These are phyloP conservation scores for Leccinum sublutescens DNA, from an alignment of 768 basidiomycete genomes.

Conservation along the genomic window DNA sequence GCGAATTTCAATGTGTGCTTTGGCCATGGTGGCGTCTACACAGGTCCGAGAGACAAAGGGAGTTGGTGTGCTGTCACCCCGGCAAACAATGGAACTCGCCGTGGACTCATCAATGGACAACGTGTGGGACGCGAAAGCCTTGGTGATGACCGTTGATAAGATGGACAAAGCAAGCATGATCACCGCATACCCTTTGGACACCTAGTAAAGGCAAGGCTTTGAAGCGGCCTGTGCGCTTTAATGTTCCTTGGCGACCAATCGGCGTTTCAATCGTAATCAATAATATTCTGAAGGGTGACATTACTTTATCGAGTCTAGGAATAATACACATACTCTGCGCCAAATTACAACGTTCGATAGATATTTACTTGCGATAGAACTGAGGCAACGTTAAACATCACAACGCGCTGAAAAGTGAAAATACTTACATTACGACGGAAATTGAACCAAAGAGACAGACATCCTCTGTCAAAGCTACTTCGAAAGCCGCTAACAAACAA, in stretches of 20 bases:
- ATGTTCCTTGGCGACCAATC: constrained; percentile 10
- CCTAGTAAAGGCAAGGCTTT: constrained; percentile 16
- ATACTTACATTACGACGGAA: constrained; percentile 86
- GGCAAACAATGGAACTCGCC: constrained; percentile 13
- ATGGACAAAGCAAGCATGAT: constrained; percentile 23
- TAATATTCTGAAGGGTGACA: constrained; percentile 9
- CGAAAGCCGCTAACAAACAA: constrained; percentile 74
- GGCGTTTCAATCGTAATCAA: constrained; percentile 13
- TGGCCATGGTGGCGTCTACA: constrained; percentile 17
- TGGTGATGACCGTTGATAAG: constrained; percentile 11
- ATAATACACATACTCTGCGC: constrained; percentile 20
- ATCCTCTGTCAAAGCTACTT: constrained; percentile 95
- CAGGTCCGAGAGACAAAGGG: constrained; percentile 21
- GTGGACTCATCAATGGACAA: constrained; percentile 5
- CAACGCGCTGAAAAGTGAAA: constrained; percentile 7
- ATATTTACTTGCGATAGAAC: constrained; percentile 78
- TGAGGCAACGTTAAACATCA: constrained; percentile 31
- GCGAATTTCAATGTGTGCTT: constrained; percentile 10
- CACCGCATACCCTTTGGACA: neutral
- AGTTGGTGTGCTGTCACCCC: constrained; percentile 11
- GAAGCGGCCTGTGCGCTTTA: constrained; percentile 5
- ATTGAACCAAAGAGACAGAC: constrained; percentile 94
- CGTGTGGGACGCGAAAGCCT: neutral
- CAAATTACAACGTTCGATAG: constrained; percentile 16
- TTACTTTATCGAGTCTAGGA: constrained; percentile 29